Conservation (phyloP, 31 red algal genomes). For the Asparagopsis taxiformis region DNA sequence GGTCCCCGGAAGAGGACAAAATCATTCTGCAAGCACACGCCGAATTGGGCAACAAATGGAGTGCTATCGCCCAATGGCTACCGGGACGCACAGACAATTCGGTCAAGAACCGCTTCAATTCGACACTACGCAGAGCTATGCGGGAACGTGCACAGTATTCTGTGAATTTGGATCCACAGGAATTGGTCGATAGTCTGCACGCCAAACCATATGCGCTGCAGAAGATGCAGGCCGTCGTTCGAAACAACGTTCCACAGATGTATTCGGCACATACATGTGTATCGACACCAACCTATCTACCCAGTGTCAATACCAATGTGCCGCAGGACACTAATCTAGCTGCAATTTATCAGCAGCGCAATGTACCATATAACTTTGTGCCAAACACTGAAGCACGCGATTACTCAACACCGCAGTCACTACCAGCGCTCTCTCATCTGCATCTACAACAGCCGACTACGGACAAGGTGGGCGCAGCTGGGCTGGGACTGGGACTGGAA, state of each 20-base stretch:
- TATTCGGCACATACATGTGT: not conserved
- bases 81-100: conserved; percentile 94
- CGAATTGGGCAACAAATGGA: conserved; percentile 82
- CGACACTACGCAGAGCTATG: conserved; percentile 68
- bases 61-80: conserved; percentile 69
- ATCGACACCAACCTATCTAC: not conserved
- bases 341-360: not conserved
- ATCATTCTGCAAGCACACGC: conserved; percentile 77
- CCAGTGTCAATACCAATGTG: not conserved
- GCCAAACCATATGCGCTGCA: not conserved
- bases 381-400: not conserved
- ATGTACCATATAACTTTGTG: not conserved
- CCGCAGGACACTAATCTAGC: not conserved
- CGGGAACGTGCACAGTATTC: conserved; percentile 10
- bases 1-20: conserved; percentile 83
- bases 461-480: too few species aligned
- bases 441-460: not conserved
- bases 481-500: not conserved
- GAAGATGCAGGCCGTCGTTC: not conserved
- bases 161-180: not conserved
- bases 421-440: not conserved
- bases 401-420: not conserved
- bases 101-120: conserved; percentile 98
- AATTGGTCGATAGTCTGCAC: not conserved
- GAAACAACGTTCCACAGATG: not conserved